Evolutionary conservation across 257 asterid species (phyloP).

Genomic region (Agastache rugosa): DNA sequence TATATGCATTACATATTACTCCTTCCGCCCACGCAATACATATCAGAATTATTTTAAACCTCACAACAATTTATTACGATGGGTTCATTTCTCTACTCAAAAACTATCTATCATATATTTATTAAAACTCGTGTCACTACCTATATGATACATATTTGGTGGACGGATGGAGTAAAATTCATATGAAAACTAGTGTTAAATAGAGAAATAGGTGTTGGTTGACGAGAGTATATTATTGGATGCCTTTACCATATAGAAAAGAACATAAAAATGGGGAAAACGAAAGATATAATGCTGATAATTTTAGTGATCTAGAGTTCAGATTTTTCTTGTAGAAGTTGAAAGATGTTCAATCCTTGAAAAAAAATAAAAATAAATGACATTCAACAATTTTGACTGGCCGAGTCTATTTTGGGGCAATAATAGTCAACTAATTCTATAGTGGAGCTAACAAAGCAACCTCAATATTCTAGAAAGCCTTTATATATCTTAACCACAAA

Average conservation of each 20-base stretch:
- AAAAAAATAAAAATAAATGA: background rate
- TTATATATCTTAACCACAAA: background rate
- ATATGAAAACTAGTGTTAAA: no score
- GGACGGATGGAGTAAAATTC: no score
- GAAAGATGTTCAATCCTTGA: constrained; percentile 26
- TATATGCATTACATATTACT: no score
- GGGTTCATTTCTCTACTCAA: no score
- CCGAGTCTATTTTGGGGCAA: constrained; percentile 8
- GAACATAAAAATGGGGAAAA: background rate
- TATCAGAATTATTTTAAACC: no score
- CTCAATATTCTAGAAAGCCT: constrained; percentile 17
- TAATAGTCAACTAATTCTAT: background rate
- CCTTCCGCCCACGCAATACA: no score
- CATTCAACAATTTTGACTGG: constrained; percentile 29
- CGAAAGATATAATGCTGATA: background rate
- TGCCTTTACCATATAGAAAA: background rate
- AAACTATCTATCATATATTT: no score
- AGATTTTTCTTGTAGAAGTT: constrained; percentile 15
- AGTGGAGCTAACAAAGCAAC: background rate
- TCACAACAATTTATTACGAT: no score
- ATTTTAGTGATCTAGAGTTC: background rate
- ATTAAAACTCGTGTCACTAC: no score
- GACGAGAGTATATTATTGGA: background rate
- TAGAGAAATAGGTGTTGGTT: background rate
- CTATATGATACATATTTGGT: no score